Evolutionary conservation across 495 filamentous ascomycete genomes (phyloP).

Genomic region (Trichoderma orchidacearum): DNA sequence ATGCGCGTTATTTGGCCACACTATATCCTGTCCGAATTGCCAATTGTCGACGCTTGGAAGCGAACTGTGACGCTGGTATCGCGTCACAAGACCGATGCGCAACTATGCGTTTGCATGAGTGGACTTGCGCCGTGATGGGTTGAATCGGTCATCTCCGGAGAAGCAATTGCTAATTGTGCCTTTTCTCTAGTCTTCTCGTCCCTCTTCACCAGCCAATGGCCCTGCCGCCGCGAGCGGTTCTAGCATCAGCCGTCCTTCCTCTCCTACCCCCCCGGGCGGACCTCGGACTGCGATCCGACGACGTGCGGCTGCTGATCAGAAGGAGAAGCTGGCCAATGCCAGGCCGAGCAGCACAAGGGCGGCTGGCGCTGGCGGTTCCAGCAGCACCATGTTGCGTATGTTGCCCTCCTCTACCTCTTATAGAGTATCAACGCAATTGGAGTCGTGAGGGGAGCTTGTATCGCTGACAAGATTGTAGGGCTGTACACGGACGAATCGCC

Average conservation of each 20-base stretch:
- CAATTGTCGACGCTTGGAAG: neutral
- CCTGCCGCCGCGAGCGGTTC: constrained; percentile 40
- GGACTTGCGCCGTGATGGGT: neutral
- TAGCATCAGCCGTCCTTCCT: constrained; percentile 61
- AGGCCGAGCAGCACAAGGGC: constrained; percentile 81
- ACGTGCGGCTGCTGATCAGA: constrained; percentile 87
- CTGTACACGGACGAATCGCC: constrained; percentile 99
- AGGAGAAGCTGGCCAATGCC: constrained; percentile 84
- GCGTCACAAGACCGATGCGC: neutral
- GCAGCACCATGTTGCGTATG: constrained; percentile 92
- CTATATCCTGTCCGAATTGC: neutral
- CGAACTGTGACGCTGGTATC: constrained; percentile 2
- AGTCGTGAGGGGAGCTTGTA: too few relatives aligned
- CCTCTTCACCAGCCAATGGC: constrained; percentile 44
- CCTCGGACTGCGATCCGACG: constrained; percentile 88
- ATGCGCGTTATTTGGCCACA: constrained; percentile 2
- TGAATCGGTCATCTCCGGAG: too few relatives aligned
- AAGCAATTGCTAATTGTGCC: constrained; percentile 5
- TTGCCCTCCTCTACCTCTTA: too few relatives aligned
- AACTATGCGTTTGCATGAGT: neutral
- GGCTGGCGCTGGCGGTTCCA: constrained; percentile 89
- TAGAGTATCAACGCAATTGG: too few relatives aligned
- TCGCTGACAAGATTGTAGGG: constrained; percentile 22
- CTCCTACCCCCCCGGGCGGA: constrained; percentile 83
- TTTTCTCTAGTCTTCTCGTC: constrained; percentile 51